phyloP scores from a whole-genome alignment of 768 basidiomycete species.

The Glaciozyma martinii region DNA sequence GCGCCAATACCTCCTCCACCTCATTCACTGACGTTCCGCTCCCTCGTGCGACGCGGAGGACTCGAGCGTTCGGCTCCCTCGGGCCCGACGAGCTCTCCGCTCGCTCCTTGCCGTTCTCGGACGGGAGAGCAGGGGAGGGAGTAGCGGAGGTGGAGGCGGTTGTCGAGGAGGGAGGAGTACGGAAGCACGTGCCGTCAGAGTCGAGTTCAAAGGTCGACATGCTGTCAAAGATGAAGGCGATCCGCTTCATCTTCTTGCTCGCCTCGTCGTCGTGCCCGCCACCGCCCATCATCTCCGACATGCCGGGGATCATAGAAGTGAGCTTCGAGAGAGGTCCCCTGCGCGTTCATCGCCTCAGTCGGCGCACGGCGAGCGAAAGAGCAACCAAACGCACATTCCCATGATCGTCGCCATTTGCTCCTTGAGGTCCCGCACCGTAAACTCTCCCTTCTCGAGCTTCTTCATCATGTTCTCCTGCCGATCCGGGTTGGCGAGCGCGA shows the following conservation, averaged over 20 bases:
- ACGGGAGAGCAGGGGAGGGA: neutral
- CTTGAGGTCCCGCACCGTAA: constrained; percentile 93
- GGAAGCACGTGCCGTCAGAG: constrained; percentile 80
- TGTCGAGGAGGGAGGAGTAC: constrained; percentile 57
- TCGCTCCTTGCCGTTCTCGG: constrained; percentile 6
- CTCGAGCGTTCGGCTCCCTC: constrained; percentile 74
- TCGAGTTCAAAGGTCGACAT: constrained; percentile 92
- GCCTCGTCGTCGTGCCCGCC: constrained; percentile 86
- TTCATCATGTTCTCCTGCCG: constrained; percentile 97
- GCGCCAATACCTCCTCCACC: constrained; percentile 93
- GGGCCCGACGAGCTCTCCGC: constrained; percentile 36
- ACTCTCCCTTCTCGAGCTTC: constrained; percentile 92
- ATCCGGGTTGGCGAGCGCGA: constrained; percentile 69
- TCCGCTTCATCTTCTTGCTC: constrained; percentile 78
- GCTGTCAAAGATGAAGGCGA: constrained; percentile 97
- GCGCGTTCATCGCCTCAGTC: neutral
- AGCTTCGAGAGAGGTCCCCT: constrained; percentile 99
- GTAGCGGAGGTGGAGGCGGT: neutral
- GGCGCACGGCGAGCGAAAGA: neutral
- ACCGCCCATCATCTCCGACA: constrained; percentile 70
- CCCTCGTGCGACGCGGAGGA: constrained; percentile 79
- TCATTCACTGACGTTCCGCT: constrained; percentile 91
- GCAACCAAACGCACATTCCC: constrained; percentile 66
- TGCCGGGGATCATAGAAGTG: constrained; percentile 95
- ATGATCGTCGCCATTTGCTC: constrained; percentile 96